These are phyloP conservation scores for Fusarium lateritium DNA, from an alignment of 2,329 filamentous ascomycete genomes.

Conservation along the genomic window DNA sequence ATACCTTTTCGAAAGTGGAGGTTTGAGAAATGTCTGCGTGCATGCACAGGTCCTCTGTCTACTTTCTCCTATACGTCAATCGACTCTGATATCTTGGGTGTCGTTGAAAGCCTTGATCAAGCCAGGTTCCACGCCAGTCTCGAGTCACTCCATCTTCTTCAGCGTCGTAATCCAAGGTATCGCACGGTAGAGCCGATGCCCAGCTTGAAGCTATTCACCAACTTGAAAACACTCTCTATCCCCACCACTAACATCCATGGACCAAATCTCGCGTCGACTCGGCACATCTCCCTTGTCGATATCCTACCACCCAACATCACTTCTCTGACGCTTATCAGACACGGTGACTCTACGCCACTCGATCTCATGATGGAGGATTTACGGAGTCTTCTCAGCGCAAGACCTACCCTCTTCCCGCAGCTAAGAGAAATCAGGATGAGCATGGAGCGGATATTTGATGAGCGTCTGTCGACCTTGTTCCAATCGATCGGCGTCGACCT, in stretches of 20 bases:
- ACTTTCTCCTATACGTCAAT: background rate
- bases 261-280: fast-evolving
- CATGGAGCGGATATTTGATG: background rate
- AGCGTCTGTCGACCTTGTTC: background rate
- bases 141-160: background rate
- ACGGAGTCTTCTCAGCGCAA: background rate
- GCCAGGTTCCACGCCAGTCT: background rate
- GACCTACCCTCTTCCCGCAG: background rate
- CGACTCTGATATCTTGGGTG: background rate
- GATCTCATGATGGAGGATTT: background rate
- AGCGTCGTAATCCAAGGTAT: fast-evolving
- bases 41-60: background rate
- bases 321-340: background rate
- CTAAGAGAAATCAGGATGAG: background rate
- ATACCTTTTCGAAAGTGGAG: fast-evolving
- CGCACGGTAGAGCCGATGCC: background rate
- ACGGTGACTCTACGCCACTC: fast-evolving
- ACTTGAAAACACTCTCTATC: background rate
- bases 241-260: background rate
- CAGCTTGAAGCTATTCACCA: background rate
- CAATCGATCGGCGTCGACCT: background rate
- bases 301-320: background rate
- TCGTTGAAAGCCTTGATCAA: background rate
- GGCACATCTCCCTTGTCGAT: background rate
- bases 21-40: fast-evolving